Base-by-base conservation (phyloP, 257 asterid species). In the Fraxinus pennsylvanica region DNA sequence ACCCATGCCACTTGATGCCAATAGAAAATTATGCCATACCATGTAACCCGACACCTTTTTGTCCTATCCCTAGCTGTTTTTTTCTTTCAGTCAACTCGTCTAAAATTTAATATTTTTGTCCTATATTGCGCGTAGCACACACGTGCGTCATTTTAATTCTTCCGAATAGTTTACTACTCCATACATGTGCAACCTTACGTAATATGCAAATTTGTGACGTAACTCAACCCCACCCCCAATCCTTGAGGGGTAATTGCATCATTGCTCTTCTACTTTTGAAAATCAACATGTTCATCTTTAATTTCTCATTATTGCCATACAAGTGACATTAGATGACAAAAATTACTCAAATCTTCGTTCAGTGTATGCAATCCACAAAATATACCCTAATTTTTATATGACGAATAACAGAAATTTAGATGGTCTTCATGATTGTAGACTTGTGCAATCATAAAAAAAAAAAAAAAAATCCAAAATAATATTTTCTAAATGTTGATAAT, bases 151-250 rank as follows among this genome's bases (percentile, higher is more conserved):
- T 45, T 45, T 45, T 45, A 13, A 12, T 14, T 59, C 35, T 30
- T 50, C 21, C 33, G 19, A 27, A 8, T 68, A 6, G 43, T 8
- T 43, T 41, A 45, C 54, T 45, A 47, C 71, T 30, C 3, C 33
- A 30, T 30, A 30, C 33, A 57, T 13, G 29, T 63, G 32, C 43
- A 63, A n/a, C 32, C 70, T 84, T 78, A 81, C 85, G 87, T 81
- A 80, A 79, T 52, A 70, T 78, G 79, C 38, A 74, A 74, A 75
- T 84, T 82, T 73, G 78, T 86, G 88, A 86, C 68, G 88, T 68
- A 74, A 81, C 78, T 29, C 76, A 41, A 14, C 59, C 72, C 68
- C 68, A 63, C n/a, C 45, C 47, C 68, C 5, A 13, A 45, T 45
- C 4, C 5, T 0, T 2, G 0, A 13, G 54, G 54, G 15, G n/a